Evolutionary conservation across 2,329 filamentous ascomycete species (phyloP), one percentile per base, ranked within the genome.

Genomic region (Knufia fluminis): DNA sequence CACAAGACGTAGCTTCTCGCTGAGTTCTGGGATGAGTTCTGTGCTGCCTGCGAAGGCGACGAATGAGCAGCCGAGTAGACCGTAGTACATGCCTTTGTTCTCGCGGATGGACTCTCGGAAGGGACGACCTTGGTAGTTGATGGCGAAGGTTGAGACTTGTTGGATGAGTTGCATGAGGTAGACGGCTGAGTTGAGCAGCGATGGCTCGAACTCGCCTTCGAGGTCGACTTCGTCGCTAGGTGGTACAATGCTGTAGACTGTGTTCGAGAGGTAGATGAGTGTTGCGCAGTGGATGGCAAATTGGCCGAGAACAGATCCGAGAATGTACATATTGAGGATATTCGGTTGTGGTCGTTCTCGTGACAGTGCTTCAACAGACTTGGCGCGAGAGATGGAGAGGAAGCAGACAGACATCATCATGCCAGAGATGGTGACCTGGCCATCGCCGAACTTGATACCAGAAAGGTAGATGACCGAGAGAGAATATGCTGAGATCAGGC

Each of bases 371-470:
- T 98, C 92, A 46, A 98, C 92, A 24, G 92, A 87, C 73, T 89
- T 92, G 33, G 92, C 92, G 52, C 92, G 85, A n/a, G 92, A 97
- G 62, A 98, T 96, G 54, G 90, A 96, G 61, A 98, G 73, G 78
- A 98, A 98, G 72, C 92, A 98, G 45, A 98, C 92, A 61, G 90
- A 96, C 92, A 98, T 97, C 67, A 98, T 83, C 86, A 98, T 97
- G 60, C 92, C 92, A 60, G 89, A 96, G 62, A 98, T 97, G 14
- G 92, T 98, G 58, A 97, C 92, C 70, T 98, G 92, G 3, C 90
- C 89, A 65, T 98, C 92, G 50, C 92, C 90, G 64, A 98, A 98
- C 73, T 98, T 98, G 76, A 98, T 98, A 55, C 92, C 92, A 62
- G 97, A 91, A 1, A 98, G 79, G 64, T 98, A 98, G 51, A 98